These are phyloP conservation scores for Cladosporium sp. DNA, from an alignment of 2,329 filamentous ascomycete species.

Conservation along the genomic window DNA sequence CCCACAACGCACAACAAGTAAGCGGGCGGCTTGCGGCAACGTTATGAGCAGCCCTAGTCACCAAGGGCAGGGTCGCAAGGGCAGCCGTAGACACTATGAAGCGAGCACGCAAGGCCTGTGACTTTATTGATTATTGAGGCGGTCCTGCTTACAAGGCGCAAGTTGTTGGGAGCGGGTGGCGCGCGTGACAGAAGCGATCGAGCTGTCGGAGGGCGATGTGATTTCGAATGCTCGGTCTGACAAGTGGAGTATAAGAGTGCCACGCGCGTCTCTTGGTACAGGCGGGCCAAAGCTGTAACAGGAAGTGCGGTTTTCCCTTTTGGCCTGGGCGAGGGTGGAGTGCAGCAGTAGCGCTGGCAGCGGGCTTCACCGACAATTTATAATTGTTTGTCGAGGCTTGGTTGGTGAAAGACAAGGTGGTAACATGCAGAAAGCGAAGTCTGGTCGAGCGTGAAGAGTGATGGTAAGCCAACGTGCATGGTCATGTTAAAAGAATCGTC, in stretches of 20 bases:
- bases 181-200: conserved; percentile 3
- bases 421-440: not conserved
- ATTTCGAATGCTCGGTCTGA: not conserved
- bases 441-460: conserved; percentile 4
- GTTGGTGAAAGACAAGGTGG: not conserved
- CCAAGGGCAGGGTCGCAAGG: not conserved
- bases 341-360: conserved; percentile 1
- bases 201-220: not conserved
- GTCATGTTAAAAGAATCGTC: not conserved
- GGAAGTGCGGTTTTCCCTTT: conserved; percentile 4
- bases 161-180: conserved; percentile 11
- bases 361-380: conserved; percentile 13
- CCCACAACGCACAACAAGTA: not conserved
- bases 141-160: not conserved
- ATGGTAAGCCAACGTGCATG: not conserved
- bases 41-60: conserved; percentile 3
- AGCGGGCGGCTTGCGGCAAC: not conserved
- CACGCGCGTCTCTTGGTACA: not conserved
- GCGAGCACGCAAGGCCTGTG: conserved; percentile 7
- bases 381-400: not conserved
- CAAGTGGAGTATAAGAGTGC: conserved; percentile 6
- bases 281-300: not conserved
- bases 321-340: conserved; percentile 8
- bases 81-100: conserved; percentile 1
- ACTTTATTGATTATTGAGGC: conserved; percentile 8